Conservation (phyloP, 352 stramenopile genomes). For the Phytopythium vexans region DNA sequence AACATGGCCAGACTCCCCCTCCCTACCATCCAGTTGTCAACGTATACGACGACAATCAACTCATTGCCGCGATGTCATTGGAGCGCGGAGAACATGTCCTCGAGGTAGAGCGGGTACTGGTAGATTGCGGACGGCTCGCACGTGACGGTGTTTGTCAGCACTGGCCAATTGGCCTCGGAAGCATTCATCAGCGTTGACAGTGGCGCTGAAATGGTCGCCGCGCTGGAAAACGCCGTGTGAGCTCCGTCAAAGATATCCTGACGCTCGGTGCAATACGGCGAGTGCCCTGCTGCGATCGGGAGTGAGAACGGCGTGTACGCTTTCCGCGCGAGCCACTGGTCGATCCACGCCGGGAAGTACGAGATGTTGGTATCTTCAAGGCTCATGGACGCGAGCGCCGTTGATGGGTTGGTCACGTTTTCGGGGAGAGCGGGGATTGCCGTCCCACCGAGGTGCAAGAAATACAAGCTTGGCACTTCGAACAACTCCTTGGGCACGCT, state of each 20-base stretch:
- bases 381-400: background rate
- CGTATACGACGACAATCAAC: too few relatives aligned
- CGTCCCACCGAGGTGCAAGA: slow-evolving; percentile 21
- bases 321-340: background rate
- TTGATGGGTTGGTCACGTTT: slow-evolving; percentile 4
- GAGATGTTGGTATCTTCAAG: background rate
- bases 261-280: background rate
- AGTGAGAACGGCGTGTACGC: background rate
- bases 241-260: background rate
- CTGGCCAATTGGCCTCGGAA: background rate
- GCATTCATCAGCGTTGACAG: background rate
- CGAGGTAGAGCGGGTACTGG: background rate
- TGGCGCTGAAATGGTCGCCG: background rate
- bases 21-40: too few relatives aligned
- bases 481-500: slow-evolving; percentile 20
- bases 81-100: slow-evolving; percentile 1
- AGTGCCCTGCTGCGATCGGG: background rate
- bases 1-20: too few relatives aligned
- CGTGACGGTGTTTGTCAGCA: background rate
- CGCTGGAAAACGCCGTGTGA: background rate
- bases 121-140: background rate
- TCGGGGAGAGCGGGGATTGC: slow-evolving; percentile 14
- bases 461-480: slow-evolving; percentile 16
- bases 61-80: background rate
- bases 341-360: background rate